Percentiles rank a stretch among this genome's conserved stretches.
phyloP scores from a whole-genome alignment of 257 asterid species.

The Fraxinus anomala region DNA sequence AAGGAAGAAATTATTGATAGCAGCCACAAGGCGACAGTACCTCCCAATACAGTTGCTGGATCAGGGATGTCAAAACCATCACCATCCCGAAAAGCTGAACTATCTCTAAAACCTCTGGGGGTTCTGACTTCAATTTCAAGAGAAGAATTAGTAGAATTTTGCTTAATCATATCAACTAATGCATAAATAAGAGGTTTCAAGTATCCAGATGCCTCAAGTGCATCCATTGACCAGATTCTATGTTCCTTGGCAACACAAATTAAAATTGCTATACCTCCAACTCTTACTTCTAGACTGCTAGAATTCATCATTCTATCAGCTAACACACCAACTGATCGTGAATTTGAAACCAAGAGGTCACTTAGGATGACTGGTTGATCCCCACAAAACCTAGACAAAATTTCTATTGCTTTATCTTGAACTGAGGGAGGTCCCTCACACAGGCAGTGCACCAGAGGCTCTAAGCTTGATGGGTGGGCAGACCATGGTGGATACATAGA shows the following conservation, averaged over 20 bases:
- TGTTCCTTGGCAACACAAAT: constrained; percentile 78
- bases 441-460: constrained; percentile 63
- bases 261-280: constrained; percentile 66
- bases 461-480: constrained; percentile 60
- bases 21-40: constrained; percentile 79
- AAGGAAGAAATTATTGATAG: constrained; percentile 64
- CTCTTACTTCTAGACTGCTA: constrained; percentile 72
- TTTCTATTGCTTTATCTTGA: constrained; percentile 73
- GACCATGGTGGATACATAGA: constrained; percentile 46
- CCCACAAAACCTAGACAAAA: constrained; percentile 70
- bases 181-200: constrained; percentile 66
- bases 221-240: constrained; percentile 47
- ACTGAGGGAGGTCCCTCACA: constrained; percentile 61
- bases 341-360: constrained; percentile 48
- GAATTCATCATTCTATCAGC: constrained; percentile 74
- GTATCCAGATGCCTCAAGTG: constrained; percentile 70
- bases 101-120: constrained; percentile 53
- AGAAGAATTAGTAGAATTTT: constrained; percentile 46
- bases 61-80: constrained; percentile 63
- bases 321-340: constrained; percentile 57
- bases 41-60: constrained; percentile 70
- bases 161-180: constrained; percentile 73
- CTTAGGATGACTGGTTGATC: constrained; percentile 65
- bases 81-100: constrained; percentile 49
- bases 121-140: constrained; percentile 52